These are phyloP conservation scores for Wallacemonas sp. DNA, from an alignment of 208 protist species.

Conservation along the genomic window DNA sequence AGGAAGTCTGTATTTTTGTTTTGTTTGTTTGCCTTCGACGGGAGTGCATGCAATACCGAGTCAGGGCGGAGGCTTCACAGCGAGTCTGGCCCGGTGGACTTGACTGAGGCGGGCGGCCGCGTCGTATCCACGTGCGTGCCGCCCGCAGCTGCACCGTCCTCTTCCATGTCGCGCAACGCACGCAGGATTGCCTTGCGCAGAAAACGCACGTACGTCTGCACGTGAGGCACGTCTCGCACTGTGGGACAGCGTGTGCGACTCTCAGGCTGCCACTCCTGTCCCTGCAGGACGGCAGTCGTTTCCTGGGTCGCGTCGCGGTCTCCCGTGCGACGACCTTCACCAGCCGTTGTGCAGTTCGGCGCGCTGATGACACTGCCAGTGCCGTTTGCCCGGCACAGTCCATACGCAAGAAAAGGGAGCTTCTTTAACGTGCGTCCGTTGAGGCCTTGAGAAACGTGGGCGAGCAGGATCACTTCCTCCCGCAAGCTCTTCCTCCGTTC, in stretches of 20 bases:
- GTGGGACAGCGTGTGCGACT: too few species aligned
- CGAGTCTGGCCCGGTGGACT: conserved; percentile 2
- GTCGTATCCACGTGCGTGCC: neutral
- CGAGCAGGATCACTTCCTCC: conserved; percentile 33
- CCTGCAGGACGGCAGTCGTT: too few species aligned
- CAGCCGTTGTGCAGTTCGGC: neutral
- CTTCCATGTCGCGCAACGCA: neutral
- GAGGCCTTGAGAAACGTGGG: conserved; percentile 60
- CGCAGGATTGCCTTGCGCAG: conserved; percentile 13
- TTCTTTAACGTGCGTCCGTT: conserved; percentile 92
- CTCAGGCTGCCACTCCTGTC: too few species aligned
- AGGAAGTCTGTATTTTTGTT: conserved; percentile 12
- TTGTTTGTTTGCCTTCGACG: too few species aligned
- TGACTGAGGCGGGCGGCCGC: neutral
- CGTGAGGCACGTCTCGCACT: neutral
- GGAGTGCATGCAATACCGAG: too few species aligned
- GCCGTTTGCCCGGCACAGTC: conserved; percentile 15
- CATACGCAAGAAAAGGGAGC: conserved; percentile 89
- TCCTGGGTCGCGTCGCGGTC: too few species aligned
- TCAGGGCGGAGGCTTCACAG: too few species aligned
- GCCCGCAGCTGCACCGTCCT: neutral
- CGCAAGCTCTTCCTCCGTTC: too few species aligned
- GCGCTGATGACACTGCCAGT: neutral
- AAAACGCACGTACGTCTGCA: conserved; percentile 10
- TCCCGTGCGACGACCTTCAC: too few species aligned